Evolutionary conservation across 352 stramenopile species (phyloP), one percentile per base, ranked within the genome.

Genomic region (Elongisporangium undulatum): DNA sequence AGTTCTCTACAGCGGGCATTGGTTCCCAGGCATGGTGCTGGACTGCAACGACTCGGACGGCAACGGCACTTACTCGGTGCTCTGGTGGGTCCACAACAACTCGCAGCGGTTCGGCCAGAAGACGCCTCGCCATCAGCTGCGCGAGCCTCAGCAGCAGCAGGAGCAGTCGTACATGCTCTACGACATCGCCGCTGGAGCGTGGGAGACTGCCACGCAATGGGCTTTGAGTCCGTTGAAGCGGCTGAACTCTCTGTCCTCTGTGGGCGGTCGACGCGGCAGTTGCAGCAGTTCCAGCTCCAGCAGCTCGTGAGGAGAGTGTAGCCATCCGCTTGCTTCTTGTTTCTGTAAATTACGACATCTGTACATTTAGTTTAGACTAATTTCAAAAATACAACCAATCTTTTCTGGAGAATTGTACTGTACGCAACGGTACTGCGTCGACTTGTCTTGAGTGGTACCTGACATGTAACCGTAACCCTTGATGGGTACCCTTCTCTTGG

Each of bases 71-170:
- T 93, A 93, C 69, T 87, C 84, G 49, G 77, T 93, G 29, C 51
- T 91, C 12, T 93, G 84, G 84, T 93, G 84, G 81, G 80, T 88
- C 63, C 73, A 86, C 26, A 78, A 90, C 68, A 87, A 89, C 61
- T 91, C 81, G 13, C 84, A 93, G 66, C 77, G 84, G 16, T 89
- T 85, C 60, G 69, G 75, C 6, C 79, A 88, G 58, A 68, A 68
- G 15, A 81, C 82, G 55, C 64, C 72, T n/a, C 68, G 60, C 22
- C 60, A 77, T 20, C 63, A 85, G 55, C 63, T 91, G n/a, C 79
- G 82, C 22, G 72, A 76, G 38, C 76, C 77, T 17, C 29, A 55
- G 55, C 45, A 58, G 71, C 56, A 49, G 61, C 4, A 70, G 50
- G 55, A 64, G 54, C 49, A 79, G 48, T 58, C 66, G 9, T 58